Conservation (phyloP, 768 basidiomycete species). For the Mycena indigotica region DNA sequence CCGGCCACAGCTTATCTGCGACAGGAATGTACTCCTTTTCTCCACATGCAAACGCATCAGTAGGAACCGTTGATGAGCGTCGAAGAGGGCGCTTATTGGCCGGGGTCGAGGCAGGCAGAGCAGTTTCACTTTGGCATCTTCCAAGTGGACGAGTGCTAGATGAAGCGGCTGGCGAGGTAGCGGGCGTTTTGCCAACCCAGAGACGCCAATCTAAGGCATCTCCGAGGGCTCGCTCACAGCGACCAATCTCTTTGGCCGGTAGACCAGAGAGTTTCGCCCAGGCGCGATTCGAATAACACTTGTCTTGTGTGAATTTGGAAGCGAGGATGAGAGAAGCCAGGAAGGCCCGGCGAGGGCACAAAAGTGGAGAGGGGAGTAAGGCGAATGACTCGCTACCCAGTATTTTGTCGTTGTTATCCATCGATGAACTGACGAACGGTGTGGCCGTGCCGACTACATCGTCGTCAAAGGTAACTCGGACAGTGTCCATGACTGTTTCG, state of each 20-base stretch:
- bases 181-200: conserved; percentile 79
- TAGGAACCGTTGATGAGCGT: conserved; percentile 46
- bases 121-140: conserved; percentile 55
- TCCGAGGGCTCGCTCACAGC: conserved; percentile 86
- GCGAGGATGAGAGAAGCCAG: conserved; percentile 87
- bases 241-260: conserved; percentile 80
- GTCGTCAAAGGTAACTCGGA: conserved; percentile 41
- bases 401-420: conserved; percentile 1
- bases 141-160: conserved; percentile 26
- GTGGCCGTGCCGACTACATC: conserved; percentile 22
- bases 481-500: conserved; percentile 43
- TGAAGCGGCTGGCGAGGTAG: conserved; percentile 22
- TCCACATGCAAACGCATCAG: conserved; percentile 30
- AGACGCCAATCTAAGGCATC: conserved; percentile 88
- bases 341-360: conserved; percentile 88
- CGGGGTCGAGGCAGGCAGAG: conserved; percentile 23
- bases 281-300: conserved; percentile 89
- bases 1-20: conserved; percentile 7
- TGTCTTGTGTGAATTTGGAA: conserved; percentile 91
- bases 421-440: conserved; percentile 9
- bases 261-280: conserved; percentile 96
- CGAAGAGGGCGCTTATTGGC: conserved; percentile 37
- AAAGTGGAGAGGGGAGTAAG: conserved; percentile 73
- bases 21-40: conserved; percentile 10
- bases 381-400: conserved; percentile 26